Conservation (phyloP, 208 protist genomes). For the Leishmania braziliensis region DNA sequence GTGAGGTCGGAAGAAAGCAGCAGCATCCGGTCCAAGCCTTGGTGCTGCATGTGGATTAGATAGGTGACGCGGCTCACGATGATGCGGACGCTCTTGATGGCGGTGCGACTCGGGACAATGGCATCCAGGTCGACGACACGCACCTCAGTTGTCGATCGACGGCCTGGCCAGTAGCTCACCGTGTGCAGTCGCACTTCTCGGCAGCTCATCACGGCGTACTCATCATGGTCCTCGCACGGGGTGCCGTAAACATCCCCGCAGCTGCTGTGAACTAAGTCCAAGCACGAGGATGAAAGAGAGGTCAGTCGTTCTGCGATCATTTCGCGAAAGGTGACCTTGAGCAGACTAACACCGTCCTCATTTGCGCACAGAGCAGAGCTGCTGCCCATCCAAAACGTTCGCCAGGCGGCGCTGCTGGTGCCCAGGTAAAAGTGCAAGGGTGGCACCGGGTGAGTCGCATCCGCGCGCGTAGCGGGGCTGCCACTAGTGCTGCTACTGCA, state of each 20-base stretch:
- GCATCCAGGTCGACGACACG: slow-evolving; percentile 12
- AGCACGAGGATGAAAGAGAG: slow-evolving; percentile 17
- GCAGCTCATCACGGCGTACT: slow-evolving; percentile 51
- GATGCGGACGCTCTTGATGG: slow-evolving; percentile 37
- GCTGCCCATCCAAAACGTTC: slow-evolving; percentile 46
- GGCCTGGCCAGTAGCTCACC: slow-evolving; percentile 16
- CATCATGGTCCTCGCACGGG: slow-evolving; percentile 30
- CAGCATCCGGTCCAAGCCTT: slow-evolving; percentile 45
- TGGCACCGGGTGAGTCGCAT: neutral
- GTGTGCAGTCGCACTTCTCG: slow-evolving; percentile 34
- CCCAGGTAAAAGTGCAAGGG: slow-evolving; percentile 35
- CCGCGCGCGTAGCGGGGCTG: neutral
- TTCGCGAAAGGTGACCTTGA: slow-evolving; percentile 3
- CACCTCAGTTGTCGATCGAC: slow-evolving; percentile 9
- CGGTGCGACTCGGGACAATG: slow-evolving; percentile 28
- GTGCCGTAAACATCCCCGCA: slow-evolving; percentile 35
- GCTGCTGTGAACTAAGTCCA: slow-evolving; percentile 38
- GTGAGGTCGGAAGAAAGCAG: slow-evolving; percentile 60
- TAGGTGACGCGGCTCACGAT: slow-evolving; percentile 36
- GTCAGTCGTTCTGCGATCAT: slow-evolving; percentile 24
- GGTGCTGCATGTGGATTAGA: slow-evolving; percentile 45
- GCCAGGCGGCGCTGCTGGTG: slow-evolving; percentile 57
- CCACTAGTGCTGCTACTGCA: neutral
- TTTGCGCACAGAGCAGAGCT: slow-evolving; percentile 42
- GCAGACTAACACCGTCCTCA: slow-evolving; percentile 44